Evolutionary conservation across 306 rosid species (phyloP).

Genomic region (Pueraria montana): DNA sequence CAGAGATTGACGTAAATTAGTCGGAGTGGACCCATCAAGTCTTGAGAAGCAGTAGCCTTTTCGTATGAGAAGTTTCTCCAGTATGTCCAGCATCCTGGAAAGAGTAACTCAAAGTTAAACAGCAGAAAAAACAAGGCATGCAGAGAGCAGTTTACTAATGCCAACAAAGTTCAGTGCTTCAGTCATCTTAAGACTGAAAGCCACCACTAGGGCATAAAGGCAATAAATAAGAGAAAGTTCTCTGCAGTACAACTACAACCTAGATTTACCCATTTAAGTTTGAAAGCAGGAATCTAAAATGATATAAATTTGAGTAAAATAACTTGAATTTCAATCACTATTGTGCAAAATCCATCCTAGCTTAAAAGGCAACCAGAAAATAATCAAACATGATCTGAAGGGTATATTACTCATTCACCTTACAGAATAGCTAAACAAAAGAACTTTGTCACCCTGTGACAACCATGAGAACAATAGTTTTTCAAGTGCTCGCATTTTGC

Average conservation of each 20-base stretch:
- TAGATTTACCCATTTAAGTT: constrained; percentile 17
- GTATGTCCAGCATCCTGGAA: constrained; percentile 91
- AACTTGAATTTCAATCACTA: constrained; percentile 13
- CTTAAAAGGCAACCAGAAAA: constrained; percentile 1
- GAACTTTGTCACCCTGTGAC: constrained; percentile 88
- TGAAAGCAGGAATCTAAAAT: constrained; percentile 28
- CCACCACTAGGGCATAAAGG: constrained; percentile 19
- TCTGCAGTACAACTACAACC: neutral
- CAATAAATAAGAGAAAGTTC: constrained; percentile 14
- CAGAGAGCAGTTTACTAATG: constrained; percentile 31
- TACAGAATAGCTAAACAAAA: constrained; percentile 94
- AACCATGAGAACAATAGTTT: constrained; percentile 81
- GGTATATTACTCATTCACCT: constrained; percentile 69
- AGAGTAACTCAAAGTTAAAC: constrained; percentile 50
- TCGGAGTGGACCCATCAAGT: constrained; percentile 95
- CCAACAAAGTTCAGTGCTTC: constrained; percentile 20
- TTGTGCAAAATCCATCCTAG: constrained; percentile 32
- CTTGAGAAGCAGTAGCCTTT: constrained; percentile 93
- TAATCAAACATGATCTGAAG: constrained; percentile 35
- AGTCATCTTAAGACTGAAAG: constrained; percentile 12
- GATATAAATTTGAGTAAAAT: constrained; percentile 16
- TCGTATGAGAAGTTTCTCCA: constrained; percentile 88
- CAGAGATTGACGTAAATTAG: constrained; percentile 82
- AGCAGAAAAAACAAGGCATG: constrained; percentile 20
- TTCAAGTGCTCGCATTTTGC: constrained; percentile 94